Evolutionary conservation across 1,284 basidiomycete genomes (phyloP), one percentile per base, ranked within the genome.

Genomic region (Phenoliferia sp.): DNA sequence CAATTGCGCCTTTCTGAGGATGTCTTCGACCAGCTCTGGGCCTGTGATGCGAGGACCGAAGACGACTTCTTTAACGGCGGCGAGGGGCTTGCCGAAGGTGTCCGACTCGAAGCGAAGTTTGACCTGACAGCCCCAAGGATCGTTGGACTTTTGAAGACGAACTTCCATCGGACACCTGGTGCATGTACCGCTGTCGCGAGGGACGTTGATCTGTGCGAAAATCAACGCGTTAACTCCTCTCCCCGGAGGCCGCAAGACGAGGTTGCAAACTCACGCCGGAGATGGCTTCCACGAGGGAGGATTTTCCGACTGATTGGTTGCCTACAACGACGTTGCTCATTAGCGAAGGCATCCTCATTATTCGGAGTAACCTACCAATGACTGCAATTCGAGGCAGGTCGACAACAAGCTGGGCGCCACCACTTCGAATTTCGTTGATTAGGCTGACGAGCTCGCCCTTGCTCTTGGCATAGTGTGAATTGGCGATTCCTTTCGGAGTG

Each of bases 231-330:
- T 12, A 44, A 22, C 39, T 26, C 15, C 19, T 29, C 22, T 22
- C 19, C 52, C 26, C n/a, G 28, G 4, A 4, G 22, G 26, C 19
- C 52, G 28, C 19, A 22, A n/a, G 26, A 16, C 28, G 10, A 12
- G 15, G 26, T 3, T 29, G 16, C 7, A n/a, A n/a, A 58, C 57
- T 32, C 5, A 58, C 57, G 0, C 87, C 87, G 22, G 86, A 88
- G 34, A 90, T 88, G 0, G 87, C 83, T 72, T 90, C 88, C 19
- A 90, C 88, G 2, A 90, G 80, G 0, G 87, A 88, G 0, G 87
- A 88, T 71, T 90, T 90, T 0, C 88, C 89, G 0, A 86, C 85
- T 58, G 26, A 32, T 33, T 68, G 66, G 7, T 66, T 63, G n/a
- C 65, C 63, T 64, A 52, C 12, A 16, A 1, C 3, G 15, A 50